Percentiles rank a stretch among this genome's conserved stretches.
phyloP scores from a whole-genome alignment of 305 asterid species.

The Striga hermonthica region DNA sequence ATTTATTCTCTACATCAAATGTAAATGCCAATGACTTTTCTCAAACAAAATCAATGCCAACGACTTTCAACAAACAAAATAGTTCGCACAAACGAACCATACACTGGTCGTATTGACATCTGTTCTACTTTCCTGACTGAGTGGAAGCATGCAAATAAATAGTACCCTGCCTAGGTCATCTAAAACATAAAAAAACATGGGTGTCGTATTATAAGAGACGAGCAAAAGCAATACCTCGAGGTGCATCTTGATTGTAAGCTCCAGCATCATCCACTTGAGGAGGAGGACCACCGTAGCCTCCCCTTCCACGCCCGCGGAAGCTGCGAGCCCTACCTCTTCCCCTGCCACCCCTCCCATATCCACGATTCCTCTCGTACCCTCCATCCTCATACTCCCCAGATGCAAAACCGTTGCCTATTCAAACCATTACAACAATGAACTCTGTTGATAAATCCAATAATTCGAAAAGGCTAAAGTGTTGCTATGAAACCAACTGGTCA shows the following conservation, averaged over 20 bases:
- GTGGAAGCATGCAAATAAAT: too few species aligned
- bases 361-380: slow-evolving; percentile 59
- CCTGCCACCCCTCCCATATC: slow-evolving; percentile 55
- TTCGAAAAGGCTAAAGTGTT: not conserved
- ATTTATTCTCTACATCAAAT: too few species aligned
- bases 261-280: slow-evolving; percentile 51
- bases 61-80: too few species aligned
- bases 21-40: not conserved
- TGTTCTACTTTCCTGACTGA: too few species aligned
- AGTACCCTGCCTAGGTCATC: not conserved
- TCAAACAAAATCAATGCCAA: not conserved
- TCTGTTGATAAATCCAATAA: not conserved
- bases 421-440: slow-evolving; percentile 1
- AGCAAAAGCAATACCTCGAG: slow-evolving; percentile 47
- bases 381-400: slow-evolving; percentile 65
- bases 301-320: slow-evolving; percentile 72
- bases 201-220: not conserved
- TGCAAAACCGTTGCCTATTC: slow-evolving; percentile 58
- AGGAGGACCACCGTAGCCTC: slow-evolving; percentile 54
- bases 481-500: not conserved
- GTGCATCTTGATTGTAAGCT: slow-evolving; percentile 62
- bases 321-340: slow-evolving; percentile 73
- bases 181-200: not conserved
- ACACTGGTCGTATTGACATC: too few species aligned
- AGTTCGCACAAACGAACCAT: too few species aligned